A percentile compares a stretch with the other conserved stretches of the same genome.
phyloP scores from a whole-genome alignment of 2,329 filamentous ascomycete genomes.

The Aschersonia sp. region DNA sequence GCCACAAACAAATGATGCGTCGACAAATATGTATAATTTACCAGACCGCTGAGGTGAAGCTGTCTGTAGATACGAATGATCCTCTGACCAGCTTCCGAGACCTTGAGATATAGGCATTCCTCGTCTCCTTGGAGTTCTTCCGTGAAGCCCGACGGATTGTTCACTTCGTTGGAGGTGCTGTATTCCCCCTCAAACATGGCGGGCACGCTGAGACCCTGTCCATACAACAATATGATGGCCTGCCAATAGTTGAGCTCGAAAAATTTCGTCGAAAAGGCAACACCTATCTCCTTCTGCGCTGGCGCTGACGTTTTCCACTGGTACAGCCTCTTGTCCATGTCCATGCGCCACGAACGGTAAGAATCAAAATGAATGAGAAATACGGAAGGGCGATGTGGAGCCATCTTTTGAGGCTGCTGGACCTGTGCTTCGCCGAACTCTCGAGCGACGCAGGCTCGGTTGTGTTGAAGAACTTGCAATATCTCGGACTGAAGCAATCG shows the following conservation, averaged over 20 bases:
- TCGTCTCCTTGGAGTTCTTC: constrained; percentile 65
- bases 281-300: constrained; percentile 63
- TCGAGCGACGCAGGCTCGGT: constrained; percentile 71
- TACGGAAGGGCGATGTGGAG: constrained; percentile 65
- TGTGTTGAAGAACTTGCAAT: constrained; percentile 81
- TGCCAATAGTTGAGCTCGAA: constrained; percentile 97
- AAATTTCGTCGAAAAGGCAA: constrained; percentile 80
- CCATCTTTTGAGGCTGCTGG: constrained; percentile 56
- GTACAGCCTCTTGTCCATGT: constrained; percentile 70
- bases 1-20: constrained; percentile 98
- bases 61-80: constrained; percentile 84
- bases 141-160: constrained; percentile 46
- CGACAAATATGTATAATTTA: constrained; percentile 92
- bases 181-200: constrained; percentile 72
- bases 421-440: constrained; percentile 49
- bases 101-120: constrained; percentile 83
- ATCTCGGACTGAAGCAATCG: constrained; percentile 88
- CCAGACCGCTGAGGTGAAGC: constrained; percentile 71
- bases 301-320: constrained; percentile 82
- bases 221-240: constrained; percentile 87
- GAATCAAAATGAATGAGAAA: constrained; percentile 75
- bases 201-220: constrained; percentile 79
- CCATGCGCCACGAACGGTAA: constrained; percentile 76
- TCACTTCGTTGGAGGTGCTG: constrained; percentile 48
- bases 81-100: constrained; percentile 87